These are phyloP conservation scores for Vanilla planifolia DNA, from an alignment of 106 monocot genomes.

Conservation along the genomic window DNA sequence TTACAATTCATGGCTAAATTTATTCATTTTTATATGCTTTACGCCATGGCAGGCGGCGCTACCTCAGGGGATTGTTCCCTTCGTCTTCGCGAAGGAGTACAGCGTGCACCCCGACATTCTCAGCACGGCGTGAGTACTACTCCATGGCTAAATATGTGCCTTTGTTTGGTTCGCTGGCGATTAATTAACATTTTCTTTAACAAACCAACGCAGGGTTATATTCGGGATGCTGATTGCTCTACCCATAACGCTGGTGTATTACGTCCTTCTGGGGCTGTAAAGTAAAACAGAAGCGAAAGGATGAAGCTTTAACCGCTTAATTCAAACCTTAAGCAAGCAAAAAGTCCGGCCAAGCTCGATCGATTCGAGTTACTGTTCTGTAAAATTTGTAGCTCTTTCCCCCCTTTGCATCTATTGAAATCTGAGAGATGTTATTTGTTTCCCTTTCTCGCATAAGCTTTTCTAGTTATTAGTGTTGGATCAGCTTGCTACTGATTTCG, in stretches of 20 bases:
- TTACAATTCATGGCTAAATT: background rate
- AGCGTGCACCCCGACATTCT: constrained; percentile 61
- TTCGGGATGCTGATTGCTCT: constrained; percentile 14
- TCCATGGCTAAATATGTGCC: background rate
- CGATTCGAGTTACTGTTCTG: background rate
- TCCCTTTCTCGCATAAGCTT: too few relatives aligned
- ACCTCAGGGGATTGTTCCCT: constrained; percentile 59
- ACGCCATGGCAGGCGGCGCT: constrained; percentile 34
- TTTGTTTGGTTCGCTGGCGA: background rate
- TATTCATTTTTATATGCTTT: background rate
- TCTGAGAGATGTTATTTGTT: background rate
- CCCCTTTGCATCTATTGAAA: background rate
- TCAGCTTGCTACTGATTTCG: too few relatives aligned
- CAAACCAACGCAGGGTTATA: constrained; percentile 10
- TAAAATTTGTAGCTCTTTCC: background rate
- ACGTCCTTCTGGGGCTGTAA: constrained; percentile 11
- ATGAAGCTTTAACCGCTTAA: too few relatives aligned
- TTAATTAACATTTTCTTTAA: too few relatives aligned
- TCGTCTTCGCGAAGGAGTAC: constrained; percentile 66
- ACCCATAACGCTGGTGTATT: constrained; percentile 13
- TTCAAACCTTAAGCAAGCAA: background rate
- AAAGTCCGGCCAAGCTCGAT: background rate
- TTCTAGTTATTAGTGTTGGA: too few relatives aligned
- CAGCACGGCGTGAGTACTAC: constrained; percentile 42
- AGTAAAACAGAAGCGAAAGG: background rate